Conservation (phyloP, 2,329 filamentous ascomycete genomes). For the Rhynchosporium graminicola region DNA sequence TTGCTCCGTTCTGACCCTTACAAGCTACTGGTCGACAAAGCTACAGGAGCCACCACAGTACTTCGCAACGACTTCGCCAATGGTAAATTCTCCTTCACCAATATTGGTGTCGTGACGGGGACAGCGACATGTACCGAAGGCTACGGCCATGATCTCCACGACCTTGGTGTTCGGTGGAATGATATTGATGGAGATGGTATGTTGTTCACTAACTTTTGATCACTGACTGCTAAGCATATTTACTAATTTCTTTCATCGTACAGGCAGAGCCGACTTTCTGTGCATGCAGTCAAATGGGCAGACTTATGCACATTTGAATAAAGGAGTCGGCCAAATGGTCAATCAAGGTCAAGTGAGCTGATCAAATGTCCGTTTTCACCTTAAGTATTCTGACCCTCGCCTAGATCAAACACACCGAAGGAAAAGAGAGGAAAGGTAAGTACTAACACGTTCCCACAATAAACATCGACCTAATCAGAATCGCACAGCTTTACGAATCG, state of each 20-base stretch:
- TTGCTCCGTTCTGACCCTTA: neutral
- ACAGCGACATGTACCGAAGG: constrained; percentile 13
- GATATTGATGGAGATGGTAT: constrained; percentile 17
- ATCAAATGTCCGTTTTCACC: too few species aligned
- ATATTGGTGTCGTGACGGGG: constrained; percentile 11
- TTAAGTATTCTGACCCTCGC: too few species aligned
- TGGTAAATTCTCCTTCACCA: constrained; percentile 14
- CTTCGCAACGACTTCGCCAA: constrained; percentile 18
- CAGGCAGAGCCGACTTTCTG: constrained; percentile 18
- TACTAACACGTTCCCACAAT: neutral
- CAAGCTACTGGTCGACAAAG: constrained; percentile 19
- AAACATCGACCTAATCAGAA: neutral
- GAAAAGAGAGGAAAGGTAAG: constrained; percentile 13
- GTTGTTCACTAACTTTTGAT: neutral
- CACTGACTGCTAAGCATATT: neutral
- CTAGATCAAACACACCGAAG: constrained; percentile 15
- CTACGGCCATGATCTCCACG: constrained; percentile 16
- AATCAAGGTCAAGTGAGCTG: neutral
- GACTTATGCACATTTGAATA: constrained; percentile 9
- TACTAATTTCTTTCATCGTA: neutral
- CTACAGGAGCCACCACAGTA: constrained; percentile 15
- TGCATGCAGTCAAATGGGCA: constrained; percentile 14
- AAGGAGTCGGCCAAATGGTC: constrained; percentile 6
- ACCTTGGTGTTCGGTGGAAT: constrained; percentile 16
- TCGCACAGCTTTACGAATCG: constrained; percentile 5